Base-by-base conservation (phyloP, 1,284 basidiomycete genomes). In the Moesziomyces sp. region DNA sequence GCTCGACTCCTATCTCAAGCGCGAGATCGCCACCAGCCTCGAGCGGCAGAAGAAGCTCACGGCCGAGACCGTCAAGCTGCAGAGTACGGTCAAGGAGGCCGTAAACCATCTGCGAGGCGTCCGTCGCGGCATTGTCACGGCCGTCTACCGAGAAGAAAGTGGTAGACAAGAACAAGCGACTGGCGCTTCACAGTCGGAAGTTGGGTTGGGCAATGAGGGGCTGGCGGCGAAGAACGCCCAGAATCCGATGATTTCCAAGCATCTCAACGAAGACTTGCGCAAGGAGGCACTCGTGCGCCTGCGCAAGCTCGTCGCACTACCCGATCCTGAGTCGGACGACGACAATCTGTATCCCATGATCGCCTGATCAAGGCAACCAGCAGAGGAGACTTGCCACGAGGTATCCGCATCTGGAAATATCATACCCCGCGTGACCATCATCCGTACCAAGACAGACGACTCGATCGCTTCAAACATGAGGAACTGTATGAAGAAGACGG, bases 281-380 rank as follows among this genome's bases (percentile, higher is more conserved):
- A 74, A 61, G 30, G 67, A 70, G 42, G 68, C 67, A 2, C 58
- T 67, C 5, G 18, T 46, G 26, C 58, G 67, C 28, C 52, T 74
- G 13, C 58, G 67, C 14, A 51, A 30, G 21, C 64, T 74, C 33
- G 48, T 71, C n/a, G 51, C 58, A 0, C 26, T 73, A 16, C 70
- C 70, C 8, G 59, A 59, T 18, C 60, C 70, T 7, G 70, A 73
- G 19, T 73, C 70, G 9, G 70, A 73, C 33, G 70, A 73, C 43
- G 70, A 73, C 51, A 68, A 67, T 42, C 56, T 73, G 5, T 73
- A 73, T 18, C 60, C 64, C 3, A 54, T 73, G 46, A 67, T 73
- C 26, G 70, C 70, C 2, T 73, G 50, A 65, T 23, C 5, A 21
- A 0, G 8, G 30, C 30, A 11, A 13, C 10, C 30, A 33, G 30